phyloP scores from a whole-genome alignment of 176 grass and related monocot species.

The Cymbopogon citratus region DNA sequence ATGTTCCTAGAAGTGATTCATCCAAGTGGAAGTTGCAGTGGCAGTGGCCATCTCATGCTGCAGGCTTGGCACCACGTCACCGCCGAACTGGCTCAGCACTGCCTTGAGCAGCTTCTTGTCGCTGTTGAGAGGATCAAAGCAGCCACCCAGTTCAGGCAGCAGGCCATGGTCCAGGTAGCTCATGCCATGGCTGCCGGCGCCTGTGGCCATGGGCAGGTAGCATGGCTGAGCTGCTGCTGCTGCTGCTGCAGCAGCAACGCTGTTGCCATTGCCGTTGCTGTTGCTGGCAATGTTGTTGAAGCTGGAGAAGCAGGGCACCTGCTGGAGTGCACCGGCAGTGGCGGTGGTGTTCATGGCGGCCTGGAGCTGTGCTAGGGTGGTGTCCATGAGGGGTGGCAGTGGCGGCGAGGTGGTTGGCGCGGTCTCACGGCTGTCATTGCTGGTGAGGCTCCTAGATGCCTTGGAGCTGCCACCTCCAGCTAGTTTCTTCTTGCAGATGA shows the following conservation, averaged over 20 bases:
- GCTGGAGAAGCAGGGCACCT: conserved; percentile 99
- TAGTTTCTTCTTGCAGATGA: conserved; percentile 72
- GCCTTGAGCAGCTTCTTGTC: conserved; percentile 52
- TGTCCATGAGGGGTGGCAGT: conserved; percentile 74
- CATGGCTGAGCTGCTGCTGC: conserved; percentile 22
- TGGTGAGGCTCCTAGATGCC: conserved; percentile 34
- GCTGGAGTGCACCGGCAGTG: conserved; percentile 46
- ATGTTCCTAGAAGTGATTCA: conserved; percentile 37
- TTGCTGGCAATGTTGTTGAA: conserved; percentile 41
- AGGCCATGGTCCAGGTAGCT: conserved; percentile 30
- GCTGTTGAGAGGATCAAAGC: conserved; percentile 29
- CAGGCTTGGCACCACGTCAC: conserved; percentile 34
- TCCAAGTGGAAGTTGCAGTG: conserved; percentile 40
- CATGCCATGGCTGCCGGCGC: conserved; percentile 24
- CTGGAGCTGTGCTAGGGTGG: conserved; percentile 58
- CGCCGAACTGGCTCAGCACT: conserved; percentile 53
- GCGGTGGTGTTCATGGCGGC: conserved; percentile 24
- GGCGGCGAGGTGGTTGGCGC: conserved; percentile 33
- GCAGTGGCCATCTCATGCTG: conserved; percentile 18
- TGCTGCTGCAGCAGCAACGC: neutral
- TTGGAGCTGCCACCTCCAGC: conserved; percentile 33
- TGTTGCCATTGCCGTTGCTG: neutral
- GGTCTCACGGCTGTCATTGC: conserved; percentile 20
- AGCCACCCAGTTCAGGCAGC: conserved; percentile 35
- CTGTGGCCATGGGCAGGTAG: conserved; percentile 37